Base-by-base conservation (phyloP, 1,139 yeast species). In the Hemisphaericaspora xylanilytica region DNA sequence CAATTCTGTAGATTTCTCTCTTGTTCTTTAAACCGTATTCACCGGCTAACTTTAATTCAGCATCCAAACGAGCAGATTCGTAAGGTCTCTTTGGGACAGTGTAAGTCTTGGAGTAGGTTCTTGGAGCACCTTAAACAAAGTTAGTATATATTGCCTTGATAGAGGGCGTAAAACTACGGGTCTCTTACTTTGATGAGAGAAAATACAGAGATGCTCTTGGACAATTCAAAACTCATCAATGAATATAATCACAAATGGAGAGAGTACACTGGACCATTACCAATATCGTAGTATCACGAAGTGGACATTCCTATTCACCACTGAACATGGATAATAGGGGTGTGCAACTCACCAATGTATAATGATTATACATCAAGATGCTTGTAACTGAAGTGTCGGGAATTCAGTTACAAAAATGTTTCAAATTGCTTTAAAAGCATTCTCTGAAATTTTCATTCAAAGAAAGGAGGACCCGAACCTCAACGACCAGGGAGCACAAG, bases 11-110 rank as follows among this genome's bases (percentile, higher is more conserved):
- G 75, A 92, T 88, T 80, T 92, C 98, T 74, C 95, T 88, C 90
- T 92, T 92, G 97, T 94, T 92, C 81, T 89, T 90, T 71, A 92
- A 85, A 82, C 98, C 99, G 85, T 77, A 92, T 79, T 92, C 98
- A 82, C 98, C 98, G 66, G 95, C 97, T 67, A 92, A 86, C 79
- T 92, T 89, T 74, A 92, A 86, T 80, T 94, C 98, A 72, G 96
- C 88, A 67, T 92, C 98, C 75, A 92, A 85, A 85, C 98, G 96
- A 73, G 96, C 94, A 59, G 95, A 86, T 78, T 92, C 98, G 81
- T 85, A 92, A 53, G 96, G 97, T 75, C 95, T 88, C 85, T 88
- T 88, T 80, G 98, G 98, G 73, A 90, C 96, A 67, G 97, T 77
- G 88, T 87, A 90, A 67, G 98, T 92, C 90, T 92, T 92, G 63